These are phyloP conservation scores for Eimeria acervulina DNA, from an alignment of 169 alveolate genomes.

Conservation along the genomic window DNA sequence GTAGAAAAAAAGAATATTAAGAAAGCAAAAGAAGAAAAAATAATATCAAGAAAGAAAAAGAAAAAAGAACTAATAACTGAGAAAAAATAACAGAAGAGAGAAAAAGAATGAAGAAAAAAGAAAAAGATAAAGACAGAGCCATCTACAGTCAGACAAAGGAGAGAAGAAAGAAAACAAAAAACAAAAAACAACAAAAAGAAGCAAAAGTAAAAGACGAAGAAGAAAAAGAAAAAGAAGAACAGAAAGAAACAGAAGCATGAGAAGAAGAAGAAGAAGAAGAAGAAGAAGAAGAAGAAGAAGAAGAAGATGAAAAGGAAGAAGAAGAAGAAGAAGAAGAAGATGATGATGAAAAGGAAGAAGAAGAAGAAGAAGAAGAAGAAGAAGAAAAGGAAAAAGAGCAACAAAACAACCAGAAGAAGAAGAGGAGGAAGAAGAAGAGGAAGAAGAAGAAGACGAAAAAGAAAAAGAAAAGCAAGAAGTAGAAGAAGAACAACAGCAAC, in stretches of 20 bases:
- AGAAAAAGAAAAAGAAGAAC: background rate
- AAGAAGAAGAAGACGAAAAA: background rate
- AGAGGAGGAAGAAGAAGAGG: background rate
- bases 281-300: too few relatives aligned
- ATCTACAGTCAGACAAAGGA: too few relatives aligned
- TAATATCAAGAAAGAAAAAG: too few relatives aligned
- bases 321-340: background rate
- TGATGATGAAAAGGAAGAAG: background rate
- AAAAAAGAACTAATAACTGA: background rate
- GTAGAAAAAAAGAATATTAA: background rate
- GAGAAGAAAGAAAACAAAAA: too few relatives aligned
- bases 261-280: background rate
- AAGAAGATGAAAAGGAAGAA: background rate
- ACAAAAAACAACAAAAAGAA: too few relatives aligned
- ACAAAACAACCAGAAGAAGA: background rate
- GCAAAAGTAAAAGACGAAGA: too few relatives aligned
- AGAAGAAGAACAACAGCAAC: background rate
- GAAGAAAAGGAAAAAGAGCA: too few relatives aligned
- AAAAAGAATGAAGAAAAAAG: background rate
- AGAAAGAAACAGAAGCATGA: background rate
- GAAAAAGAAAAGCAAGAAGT: background rate
- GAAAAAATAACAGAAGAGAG: background rate
- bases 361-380: background rate
- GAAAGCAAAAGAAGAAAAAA: too few relatives aligned
- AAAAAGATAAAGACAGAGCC: too few relatives aligned